Evolutionary conservation across 768 basidiomycete genomes (phyloP).

Genomic region (Mycena pura): DNA sequence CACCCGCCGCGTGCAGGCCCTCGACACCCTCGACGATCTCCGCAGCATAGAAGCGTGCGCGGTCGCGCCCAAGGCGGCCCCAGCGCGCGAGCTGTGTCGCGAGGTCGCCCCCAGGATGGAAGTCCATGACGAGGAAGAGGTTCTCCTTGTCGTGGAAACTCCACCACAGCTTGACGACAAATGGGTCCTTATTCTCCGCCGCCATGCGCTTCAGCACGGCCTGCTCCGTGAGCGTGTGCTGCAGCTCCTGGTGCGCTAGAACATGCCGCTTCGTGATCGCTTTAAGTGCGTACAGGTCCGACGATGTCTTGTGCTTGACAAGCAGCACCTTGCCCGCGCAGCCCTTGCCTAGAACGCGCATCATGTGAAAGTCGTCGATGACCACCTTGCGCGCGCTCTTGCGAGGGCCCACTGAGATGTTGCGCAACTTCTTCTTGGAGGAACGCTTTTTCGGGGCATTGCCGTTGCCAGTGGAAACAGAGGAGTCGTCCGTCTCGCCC

Average conservation of each 20-base stretch:
- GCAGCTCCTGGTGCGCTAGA: constrained; percentile 93
- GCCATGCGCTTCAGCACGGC: constrained; percentile 95
- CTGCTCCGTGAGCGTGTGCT: constrained; percentile 96
- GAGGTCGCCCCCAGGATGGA: constrained; percentile 95
- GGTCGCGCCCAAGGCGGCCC: constrained; percentile 91
- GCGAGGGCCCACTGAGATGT: constrained; percentile 48
- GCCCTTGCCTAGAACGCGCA: constrained; percentile 95
- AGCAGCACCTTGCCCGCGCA: constrained; percentile 97
- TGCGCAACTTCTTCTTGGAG: constrained; percentile 31
- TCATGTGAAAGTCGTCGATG: constrained; percentile 95
- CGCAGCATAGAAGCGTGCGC: constrained; percentile 95
- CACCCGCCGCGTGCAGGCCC: constrained; percentile 90
- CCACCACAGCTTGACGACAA: constrained; percentile 96
- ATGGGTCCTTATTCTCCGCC: constrained; percentile 86
- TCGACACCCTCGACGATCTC: constrained; percentile 98
- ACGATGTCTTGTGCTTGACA: constrained; percentile 77
- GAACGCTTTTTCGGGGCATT: constrained; percentile 60
- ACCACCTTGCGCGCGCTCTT: constrained; percentile 74
- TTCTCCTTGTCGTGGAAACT: constrained; percentile 99
- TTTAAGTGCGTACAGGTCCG: constrained; percentile 89
- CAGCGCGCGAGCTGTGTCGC: constrained; percentile 97
- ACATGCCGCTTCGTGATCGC: constrained; percentile 98
- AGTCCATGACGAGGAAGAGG: constrained; percentile 97
- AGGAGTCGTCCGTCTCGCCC: constrained; percentile 68
- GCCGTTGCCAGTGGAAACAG: constrained; percentile 60